These are phyloP conservation scores for Chlorophyllum brunneum DNA, from an alignment of 768 basidiomycete species.

Conservation along the genomic window DNA sequence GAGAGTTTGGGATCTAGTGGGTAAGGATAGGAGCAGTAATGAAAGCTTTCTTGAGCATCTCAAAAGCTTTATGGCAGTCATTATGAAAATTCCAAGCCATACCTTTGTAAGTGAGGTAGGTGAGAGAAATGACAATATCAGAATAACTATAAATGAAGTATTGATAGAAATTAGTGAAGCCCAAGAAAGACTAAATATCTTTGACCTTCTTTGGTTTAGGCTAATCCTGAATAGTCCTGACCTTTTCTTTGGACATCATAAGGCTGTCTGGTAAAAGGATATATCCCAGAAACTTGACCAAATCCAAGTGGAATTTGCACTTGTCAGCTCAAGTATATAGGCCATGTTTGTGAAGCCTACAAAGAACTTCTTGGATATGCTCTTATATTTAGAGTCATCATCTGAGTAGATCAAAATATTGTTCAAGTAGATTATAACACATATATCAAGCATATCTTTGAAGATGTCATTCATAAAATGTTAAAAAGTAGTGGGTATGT, in stretches of 20 bases:
- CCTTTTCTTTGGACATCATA: too few species aligned
- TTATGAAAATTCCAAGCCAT: neutral
- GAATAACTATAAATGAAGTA: constrained; percentile 3
- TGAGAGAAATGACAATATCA: neutral
- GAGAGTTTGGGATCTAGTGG: neutral
- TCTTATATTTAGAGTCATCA: constrained; percentile 19
- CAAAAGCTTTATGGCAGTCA: neutral
- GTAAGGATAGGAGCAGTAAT: neutral
- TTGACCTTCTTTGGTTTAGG: constrained; percentile 28
- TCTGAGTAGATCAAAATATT: constrained; percentile 36
- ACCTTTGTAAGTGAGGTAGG: neutral
- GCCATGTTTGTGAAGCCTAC: constrained; percentile 19
- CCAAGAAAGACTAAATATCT: constrained; percentile 18
- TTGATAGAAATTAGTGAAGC: too few species aligned
- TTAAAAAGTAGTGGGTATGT: constrained; percentile 33
- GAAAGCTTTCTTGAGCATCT: neutral
- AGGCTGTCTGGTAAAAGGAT: constrained; percentile 27
- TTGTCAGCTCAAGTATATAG: constrained; percentile 31
- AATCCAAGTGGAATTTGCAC: constrained; percentile 25
- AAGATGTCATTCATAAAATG: constrained; percentile 32
- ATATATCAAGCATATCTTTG: constrained; percentile 26
- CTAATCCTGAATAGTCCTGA: constrained; percentile 32
- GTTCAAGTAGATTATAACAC: constrained; percentile 30
- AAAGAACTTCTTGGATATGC: constrained; percentile 28
- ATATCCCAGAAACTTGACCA: constrained; percentile 35